Conservation (phyloP, 352 stramenopile genomes). For the Phytophthora idaei region DNA sequence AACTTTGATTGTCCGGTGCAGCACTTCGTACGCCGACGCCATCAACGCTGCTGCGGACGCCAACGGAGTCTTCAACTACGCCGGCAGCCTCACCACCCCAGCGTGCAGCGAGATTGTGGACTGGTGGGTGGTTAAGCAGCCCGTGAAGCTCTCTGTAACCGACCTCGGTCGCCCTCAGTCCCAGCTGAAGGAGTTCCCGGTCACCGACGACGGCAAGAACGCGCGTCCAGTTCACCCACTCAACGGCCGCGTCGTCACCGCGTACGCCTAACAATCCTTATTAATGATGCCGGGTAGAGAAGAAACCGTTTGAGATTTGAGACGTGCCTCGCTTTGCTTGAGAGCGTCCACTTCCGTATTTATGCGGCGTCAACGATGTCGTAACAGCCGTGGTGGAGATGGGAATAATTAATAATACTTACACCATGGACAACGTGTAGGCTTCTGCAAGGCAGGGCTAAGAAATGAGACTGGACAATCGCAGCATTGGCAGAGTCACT, state of each 20-base stretch:
- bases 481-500: too few species aligned
- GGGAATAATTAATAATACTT: too few species aligned
- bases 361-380: background rate
- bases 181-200: slow-evolving; percentile 27
- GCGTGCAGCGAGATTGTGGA: slow-evolving; percentile 32
- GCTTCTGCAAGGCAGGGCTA: too few species aligned
- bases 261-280: slow-evolving; percentile 2
- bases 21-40: slow-evolving; percentile 46
- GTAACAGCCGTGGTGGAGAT: too few species aligned
- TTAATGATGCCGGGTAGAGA: too few species aligned
- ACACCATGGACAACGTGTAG: too few species aligned
- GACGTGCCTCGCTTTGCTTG: background rate
- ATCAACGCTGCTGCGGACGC: slow-evolving; percentile 45
- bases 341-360: background rate
- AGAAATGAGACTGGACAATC: too few species aligned
- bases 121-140: slow-evolving; percentile 13
- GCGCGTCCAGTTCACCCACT: slow-evolving; percentile 33
- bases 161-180: slow-evolving; percentile 36
- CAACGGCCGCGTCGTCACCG: slow-evolving; percentile 32
- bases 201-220: slow-evolving; percentile 38
- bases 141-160: slow-evolving; percentile 25
- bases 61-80: slow-evolving; percentile 40
- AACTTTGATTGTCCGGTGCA: slow-evolving; percentile 3
- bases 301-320: too few species aligned
- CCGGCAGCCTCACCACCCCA: slow-evolving; percentile 39